Percentiles rank a stretch among this genome's conserved stretches.
Evolutionary conservation across 331 rosid species (phyloP).

Genomic region (Quercus lobata): DNA sequence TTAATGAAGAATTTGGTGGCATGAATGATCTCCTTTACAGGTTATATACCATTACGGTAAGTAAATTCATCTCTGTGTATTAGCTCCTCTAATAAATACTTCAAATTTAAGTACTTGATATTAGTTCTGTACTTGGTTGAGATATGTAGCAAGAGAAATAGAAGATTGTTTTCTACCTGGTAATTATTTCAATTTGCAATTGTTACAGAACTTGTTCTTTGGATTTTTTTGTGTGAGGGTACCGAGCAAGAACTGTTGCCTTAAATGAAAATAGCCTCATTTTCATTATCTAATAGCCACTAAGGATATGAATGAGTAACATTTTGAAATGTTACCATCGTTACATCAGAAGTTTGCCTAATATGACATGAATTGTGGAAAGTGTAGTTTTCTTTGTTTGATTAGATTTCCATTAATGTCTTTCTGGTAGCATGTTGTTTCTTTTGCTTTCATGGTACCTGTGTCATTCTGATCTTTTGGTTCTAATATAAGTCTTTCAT

Average conservation of each 20-base stretch:
- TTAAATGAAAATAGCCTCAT: too few species aligned
- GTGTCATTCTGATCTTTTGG: conserved; percentile 3
- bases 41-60: conserved; percentile 58
- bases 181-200: not conserved
- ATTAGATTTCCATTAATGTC: not conserved
- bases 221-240: not conserved
- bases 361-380: not conserved
- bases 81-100: not conserved
- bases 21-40: conserved; percentile 92
- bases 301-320: not conserved
- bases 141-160: not conserved
- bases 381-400: not conserved
- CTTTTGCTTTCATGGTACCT: not conserved
- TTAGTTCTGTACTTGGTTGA: not conserved
- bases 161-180: not conserved
- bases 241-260: not conserved
- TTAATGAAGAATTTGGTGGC: conserved; percentile 82
- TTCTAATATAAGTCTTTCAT: conserved; percentile 14
- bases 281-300: not conserved
- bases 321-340: not conserved
- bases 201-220: not conserved
- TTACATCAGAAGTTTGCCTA: not conserved
- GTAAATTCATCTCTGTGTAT: conserved; percentile 8
- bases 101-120: not conserved
- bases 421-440: not conserved